Base-by-base conservation (phyloP, 2,329 filamentous ascomycete species). In the Epichloe aotearoae region DNA sequence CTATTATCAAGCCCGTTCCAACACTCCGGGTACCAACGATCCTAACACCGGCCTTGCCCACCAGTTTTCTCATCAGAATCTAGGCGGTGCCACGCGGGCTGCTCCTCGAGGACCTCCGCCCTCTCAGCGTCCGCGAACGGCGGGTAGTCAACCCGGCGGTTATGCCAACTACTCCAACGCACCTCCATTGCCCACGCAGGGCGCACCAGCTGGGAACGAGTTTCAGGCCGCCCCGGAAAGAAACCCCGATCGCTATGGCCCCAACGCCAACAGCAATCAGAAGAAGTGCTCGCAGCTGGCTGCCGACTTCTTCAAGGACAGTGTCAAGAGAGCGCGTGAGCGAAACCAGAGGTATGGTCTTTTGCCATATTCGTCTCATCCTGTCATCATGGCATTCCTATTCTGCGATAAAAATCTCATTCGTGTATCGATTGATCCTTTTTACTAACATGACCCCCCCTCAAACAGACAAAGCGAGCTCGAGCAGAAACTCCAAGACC, bases 231-330 rank as follows among this genome's bases (percentile, higher is more conserved):
- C 86, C 46, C 85, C 89, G 1, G 88, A 94, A 64, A 82, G 88
- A 59, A 95, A 91, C 69, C 88, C 89, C 4, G 52, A 54, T n/a
- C 43, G 47, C 62, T 84, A 82, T 58, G 79, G 80, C 36, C 64
- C 73, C 50, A 76, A 79, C 58, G 74, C 80, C 57, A 81, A 83
- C 61, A 82, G 81, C 64, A 84, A 84, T 64, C 79, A 84, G 69
- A 83, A 83, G 69, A 83, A 82, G 63, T 84, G 81, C 64, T 78
- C 77, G 14, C 78, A 82, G 62, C 65, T 83, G 62, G 86, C 94
- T 39, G 82, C 85, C 51, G 89, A 93, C 60, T 97, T 97, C 74
- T 98, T 97, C 80, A 94, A 95, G 70, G 91, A 98, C 69, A 97
- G 91, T 66, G 94, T 98, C 51, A 91, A 95, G 74, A 82, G 93